phyloP scores from a whole-genome alignment of 2,329 filamentous ascomycete species.

The Lasiodiplodia gonubiensis region DNA sequence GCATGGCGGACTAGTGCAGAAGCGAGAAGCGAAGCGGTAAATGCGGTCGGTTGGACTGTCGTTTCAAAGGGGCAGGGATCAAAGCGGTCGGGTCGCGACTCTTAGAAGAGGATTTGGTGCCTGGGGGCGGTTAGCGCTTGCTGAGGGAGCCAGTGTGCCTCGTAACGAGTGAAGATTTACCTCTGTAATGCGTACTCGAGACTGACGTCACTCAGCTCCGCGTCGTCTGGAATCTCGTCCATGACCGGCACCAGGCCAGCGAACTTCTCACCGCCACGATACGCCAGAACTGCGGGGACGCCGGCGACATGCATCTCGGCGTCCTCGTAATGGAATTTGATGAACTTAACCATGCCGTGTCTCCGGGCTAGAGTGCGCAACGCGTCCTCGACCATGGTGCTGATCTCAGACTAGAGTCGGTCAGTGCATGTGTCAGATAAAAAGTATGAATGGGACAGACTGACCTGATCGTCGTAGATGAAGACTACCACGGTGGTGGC shows the following conservation, averaged over 20 bases:
- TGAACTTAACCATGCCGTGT: conserved; percentile 77
- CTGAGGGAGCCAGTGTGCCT: background rate
- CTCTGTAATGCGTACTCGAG: conserved; percentile 64
- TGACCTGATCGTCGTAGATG: conserved; percentile 86
- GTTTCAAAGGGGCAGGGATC: conserved; percentile 25
- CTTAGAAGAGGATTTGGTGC: conserved; percentile 29
- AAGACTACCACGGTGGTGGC: conserved; percentile 90
- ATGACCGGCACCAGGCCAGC: conserved; percentile 87
- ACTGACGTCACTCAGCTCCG: conserved; percentile 57
- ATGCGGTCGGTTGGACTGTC: conserved; percentile 8
- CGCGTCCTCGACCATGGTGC: conserved; percentile 77
- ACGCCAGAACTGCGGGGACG: conserved; percentile 86
- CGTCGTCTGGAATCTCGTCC: conserved; percentile 75
- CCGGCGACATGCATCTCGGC: conserved; percentile 92
- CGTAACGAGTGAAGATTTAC: conserved; percentile 46
- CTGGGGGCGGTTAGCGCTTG: conserved; percentile 16
- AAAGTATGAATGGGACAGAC: conserved; percentile 38
- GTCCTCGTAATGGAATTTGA: conserved; percentile 88
- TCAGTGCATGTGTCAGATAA: conserved; percentile 15
- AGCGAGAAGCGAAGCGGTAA: conserved; percentile 9
- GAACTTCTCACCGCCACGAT: conserved; percentile 88
- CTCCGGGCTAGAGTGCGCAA: conserved; percentile 74
- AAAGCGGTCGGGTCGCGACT: background rate
- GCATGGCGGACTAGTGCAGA: background rate
- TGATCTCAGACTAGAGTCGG: conserved; percentile 72